Conservation (phyloP, 805 yeast species). For the Pichia phayaonensis region DNA sequence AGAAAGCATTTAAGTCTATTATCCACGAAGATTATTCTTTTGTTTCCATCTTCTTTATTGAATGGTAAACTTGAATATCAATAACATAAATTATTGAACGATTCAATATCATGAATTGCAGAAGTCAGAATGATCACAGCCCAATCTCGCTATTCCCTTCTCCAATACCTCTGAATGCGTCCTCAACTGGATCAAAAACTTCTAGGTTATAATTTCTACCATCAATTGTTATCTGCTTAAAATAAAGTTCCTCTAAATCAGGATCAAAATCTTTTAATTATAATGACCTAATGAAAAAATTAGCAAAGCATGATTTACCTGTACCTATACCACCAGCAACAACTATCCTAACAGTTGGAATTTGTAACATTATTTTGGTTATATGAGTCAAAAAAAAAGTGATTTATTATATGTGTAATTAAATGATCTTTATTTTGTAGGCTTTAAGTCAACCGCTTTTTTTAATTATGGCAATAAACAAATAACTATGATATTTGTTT, state of each 20-base stretch:
- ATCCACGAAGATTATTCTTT: slow-evolving; percentile 1
- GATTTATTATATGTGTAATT: no score
- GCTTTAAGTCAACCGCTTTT: no score
- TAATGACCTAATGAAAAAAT: slow-evolving; percentile 18
- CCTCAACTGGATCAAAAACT: slow-evolving; percentile 84
- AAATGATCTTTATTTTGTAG: no score
- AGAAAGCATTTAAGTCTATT: slow-evolving; percentile 7
- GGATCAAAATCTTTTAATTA: slow-evolving; percentile 20
- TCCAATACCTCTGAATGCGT: slow-evolving; percentile 40
- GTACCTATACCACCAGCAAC: slow-evolving; percentile 25
- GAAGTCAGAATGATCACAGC: slow-evolving; percentile 46
- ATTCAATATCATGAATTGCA: slow-evolving; percentile 33
- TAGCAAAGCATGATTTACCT: slow-evolving; percentile 27
- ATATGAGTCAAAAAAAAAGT: no score
- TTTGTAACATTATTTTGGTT: background rate
- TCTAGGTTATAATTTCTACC: slow-evolving; percentile 34
- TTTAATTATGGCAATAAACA: no score
- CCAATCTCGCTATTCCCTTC: slow-evolving; percentile 21
- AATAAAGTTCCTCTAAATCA: slow-evolving; percentile 24
- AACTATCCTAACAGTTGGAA: slow-evolving; percentile 20
- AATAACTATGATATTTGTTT: no score
- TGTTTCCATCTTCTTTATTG: slow-evolving; percentile 13
- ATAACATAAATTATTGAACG: slow-evolving; percentile 10
- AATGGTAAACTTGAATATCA: slow-evolving; percentile 28
- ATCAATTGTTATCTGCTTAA: slow-evolving; percentile 24